Evolutionary conservation across 805 yeast genomes (phyloP).

Genomic region (Cyberlindnera japonica): DNA sequence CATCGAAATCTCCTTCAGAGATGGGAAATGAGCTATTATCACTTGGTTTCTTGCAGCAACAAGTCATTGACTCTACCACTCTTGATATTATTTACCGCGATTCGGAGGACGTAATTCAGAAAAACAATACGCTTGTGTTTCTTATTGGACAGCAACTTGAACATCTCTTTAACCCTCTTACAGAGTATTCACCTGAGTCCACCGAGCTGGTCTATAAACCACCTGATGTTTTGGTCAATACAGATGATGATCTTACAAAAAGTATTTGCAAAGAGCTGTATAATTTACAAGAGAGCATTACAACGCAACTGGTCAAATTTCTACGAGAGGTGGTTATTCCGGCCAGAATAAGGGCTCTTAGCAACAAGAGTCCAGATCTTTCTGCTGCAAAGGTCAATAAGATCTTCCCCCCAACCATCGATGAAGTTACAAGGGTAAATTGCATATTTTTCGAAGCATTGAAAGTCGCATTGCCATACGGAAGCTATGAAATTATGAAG

Average conservation of each 20-base stretch:
- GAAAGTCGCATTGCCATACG: slow-evolving; percentile 60
- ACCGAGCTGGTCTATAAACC: slow-evolving; percentile 68
- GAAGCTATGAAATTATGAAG: slow-evolving; percentile 70
- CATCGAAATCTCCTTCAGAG: slow-evolving; percentile 48
- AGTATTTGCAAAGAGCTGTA: slow-evolving; percentile 65
- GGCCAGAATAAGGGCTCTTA: slow-evolving; percentile 63
- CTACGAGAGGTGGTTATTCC: slow-evolving; percentile 79
- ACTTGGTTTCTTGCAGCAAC: slow-evolving; percentile 54
- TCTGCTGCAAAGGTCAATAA: slow-evolving; percentile 68
- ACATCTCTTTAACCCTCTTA: slow-evolving; percentile 81
- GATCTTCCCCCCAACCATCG: slow-evolving; percentile 91
- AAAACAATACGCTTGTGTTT: slow-evolving; percentile 73
- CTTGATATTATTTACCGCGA: slow-evolving; percentile 75
- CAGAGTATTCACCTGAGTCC: slow-evolving; percentile 90
- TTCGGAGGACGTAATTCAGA: slow-evolving; percentile 46
- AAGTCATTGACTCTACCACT: slow-evolving; percentile 45
- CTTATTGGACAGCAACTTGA: slow-evolving; percentile 83
- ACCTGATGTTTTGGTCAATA: slow-evolving; percentile 38
- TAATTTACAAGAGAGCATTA: slow-evolving; percentile 62
- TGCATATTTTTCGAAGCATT: slow-evolving; percentile 79
- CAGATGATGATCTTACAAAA: slow-evolving; percentile 37
- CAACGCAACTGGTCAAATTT: slow-evolving; percentile 69
- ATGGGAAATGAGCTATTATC: slow-evolving; percentile 56
- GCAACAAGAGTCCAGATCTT: slow-evolving; percentile 46
- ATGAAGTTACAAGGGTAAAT: slow-evolving; percentile 87